A percentile compares a stretch with the other conserved stretches of the same genome.
phyloP scores from a whole-genome alignment of 345 rosid genomes.

The Mallotus nudiflorus region DNA sequence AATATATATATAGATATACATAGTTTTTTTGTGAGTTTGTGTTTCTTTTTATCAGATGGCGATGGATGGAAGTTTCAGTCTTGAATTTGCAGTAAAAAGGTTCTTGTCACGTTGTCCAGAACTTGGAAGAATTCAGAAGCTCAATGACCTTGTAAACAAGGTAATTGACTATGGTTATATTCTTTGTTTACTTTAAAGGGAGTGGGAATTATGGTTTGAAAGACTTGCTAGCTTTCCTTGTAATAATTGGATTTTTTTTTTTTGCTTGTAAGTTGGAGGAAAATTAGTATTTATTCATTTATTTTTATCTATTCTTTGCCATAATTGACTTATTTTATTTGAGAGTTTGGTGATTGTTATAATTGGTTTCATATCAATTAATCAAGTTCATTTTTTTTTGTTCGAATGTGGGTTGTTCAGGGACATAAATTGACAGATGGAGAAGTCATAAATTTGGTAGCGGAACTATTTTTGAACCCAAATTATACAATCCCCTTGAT shows the following conservation, averaged over 20 bases:
- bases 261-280: background rate
- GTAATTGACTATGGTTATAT: slow-evolving; percentile 21
- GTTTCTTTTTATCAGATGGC: slow-evolving; percentile 47
- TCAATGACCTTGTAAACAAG: slow-evolving; percentile 41
- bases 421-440: slow-evolving; percentile 47
- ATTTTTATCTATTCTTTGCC: background rate
- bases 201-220: no score
- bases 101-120: slow-evolving; percentile 67
- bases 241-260: background rate
- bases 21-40: background rate
- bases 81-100: slow-evolving; percentile 51
- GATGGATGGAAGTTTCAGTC: slow-evolving; percentile 68
- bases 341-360: background rate
- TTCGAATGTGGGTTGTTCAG: slow-evolving; percentile 43
- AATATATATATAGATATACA: background rate
- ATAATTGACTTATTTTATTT: background rate
- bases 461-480: slow-evolving; percentile 68
- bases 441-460: slow-evolving; percentile 52
- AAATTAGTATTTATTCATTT: background rate
- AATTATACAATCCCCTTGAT: slow-evolving; percentile 63
- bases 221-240: background rate
- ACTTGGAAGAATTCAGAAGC: slow-evolving; percentile 34
- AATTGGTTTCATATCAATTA: background rate
- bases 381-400: no score
- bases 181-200: no score